Conservation (phyloP, 2,329 filamentous ascomycete species). For the Diaporthe citriasiana region DNA sequence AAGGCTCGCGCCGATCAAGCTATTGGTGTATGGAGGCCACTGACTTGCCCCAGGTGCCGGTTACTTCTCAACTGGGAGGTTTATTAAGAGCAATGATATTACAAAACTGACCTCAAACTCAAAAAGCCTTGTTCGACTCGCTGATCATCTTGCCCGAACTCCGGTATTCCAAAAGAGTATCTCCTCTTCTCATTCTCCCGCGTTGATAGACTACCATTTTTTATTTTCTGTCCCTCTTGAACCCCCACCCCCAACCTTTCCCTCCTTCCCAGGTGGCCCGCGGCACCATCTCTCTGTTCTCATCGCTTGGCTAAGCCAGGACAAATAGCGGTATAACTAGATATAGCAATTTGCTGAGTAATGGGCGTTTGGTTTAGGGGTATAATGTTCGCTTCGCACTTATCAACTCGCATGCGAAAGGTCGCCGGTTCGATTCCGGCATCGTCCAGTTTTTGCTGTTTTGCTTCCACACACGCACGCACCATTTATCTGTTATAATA, state of each 20-base stretch:
- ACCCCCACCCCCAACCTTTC: background rate
- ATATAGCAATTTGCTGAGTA: background rate
- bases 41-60: background rate
- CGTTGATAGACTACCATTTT: background rate
- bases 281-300: too few species aligned
- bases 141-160: background rate
- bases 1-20: background rate
- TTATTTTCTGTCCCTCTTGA: too few species aligned
- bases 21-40: rapidly evolving
- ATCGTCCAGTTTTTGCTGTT: conserved; percentile 6
- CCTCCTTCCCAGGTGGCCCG: too few species aligned
- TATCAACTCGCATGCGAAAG: conserved; percentile 4
- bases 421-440: conserved; percentile 35
- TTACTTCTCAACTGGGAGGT: background rate
- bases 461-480: background rate
- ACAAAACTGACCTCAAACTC: background rate
- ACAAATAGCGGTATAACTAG: too few species aligned
- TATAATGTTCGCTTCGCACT: conserved; percentile 35
- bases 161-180: too few species aligned
- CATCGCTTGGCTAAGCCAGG: too few species aligned
- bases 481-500: too few species aligned
- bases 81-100: background rate
- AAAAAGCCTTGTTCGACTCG: background rate
- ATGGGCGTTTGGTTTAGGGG: conserved; percentile 33
- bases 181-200: background rate